Evolutionary conservation across 2,329 filamentous ascomycete genomes (phyloP).

Genomic region (Penicillium rolfsii): DNA sequence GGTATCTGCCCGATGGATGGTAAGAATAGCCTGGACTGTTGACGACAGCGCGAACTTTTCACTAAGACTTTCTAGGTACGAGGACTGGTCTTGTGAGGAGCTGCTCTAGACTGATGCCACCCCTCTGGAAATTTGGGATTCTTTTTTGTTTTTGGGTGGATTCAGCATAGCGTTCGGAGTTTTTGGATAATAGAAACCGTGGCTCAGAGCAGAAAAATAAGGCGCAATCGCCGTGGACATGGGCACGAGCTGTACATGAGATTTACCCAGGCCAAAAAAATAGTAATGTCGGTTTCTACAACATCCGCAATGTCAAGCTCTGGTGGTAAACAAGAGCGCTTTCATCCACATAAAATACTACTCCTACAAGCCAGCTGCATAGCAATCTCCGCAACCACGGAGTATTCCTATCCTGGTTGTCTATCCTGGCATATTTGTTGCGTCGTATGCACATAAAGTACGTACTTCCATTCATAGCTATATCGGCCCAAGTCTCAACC

Average conservation of each 20-base stretch:
- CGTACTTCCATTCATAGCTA: background rate
- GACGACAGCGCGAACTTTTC: conserved; percentile 11
- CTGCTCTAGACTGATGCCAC: conserved; percentile 58
- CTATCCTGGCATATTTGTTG: too few relatives aligned
- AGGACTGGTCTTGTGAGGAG: conserved; percentile 99
- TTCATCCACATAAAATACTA: background rate
- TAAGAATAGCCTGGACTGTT: conserved; percentile 54
- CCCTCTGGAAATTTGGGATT: conserved; percentile 24
- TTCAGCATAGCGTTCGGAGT: conserved; percentile 49
- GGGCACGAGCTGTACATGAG: conserved; percentile 29
- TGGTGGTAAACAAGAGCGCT: background rate
- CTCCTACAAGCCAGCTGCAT: background rate
- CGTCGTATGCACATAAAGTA: too few relatives aligned
- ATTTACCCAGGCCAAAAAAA: conserved; percentile 26
- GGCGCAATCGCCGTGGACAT: conserved; percentile 17
- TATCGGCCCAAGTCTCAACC: background rate
- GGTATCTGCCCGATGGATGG: conserved; percentile 96
- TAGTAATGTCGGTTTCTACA: conserved; percentile 27
- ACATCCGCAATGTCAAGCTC: background rate
- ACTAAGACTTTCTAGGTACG: conserved; percentile 65
- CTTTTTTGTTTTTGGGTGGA: conserved; percentile 30
- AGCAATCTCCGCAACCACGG: background rate
- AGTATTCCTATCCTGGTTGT: background rate
- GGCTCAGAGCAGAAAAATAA: conserved; percentile 26
- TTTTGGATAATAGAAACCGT: conserved; percentile 38